These are phyloP conservation scores for Hymenoscyphus occultus DNA, from an alignment of 2,329 filamentous ascomycete genomes.

Conservation along the genomic window DNA sequence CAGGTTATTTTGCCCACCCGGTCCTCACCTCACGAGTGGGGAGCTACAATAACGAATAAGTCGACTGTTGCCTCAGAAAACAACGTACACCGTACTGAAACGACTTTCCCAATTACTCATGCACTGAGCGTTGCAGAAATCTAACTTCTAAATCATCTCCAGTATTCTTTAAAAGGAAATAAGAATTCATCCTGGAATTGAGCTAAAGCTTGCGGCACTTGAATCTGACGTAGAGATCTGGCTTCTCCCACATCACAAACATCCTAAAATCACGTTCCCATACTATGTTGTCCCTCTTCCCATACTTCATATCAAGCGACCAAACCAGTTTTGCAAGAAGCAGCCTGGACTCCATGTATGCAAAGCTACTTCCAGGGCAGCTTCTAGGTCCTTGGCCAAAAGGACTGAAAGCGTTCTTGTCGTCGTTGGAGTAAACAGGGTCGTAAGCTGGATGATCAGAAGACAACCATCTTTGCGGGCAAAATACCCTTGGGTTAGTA, in stretches of 20 bases:
- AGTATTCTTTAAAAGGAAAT: no score
- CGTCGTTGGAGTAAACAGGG: neutral
- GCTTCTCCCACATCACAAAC: constrained; percentile 1
- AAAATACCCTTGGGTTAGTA: neutral
- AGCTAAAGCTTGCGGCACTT: neutral
- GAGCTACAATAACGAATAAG: no score
- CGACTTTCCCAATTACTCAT: no score
- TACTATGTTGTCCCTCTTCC: neutral
- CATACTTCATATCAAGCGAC: neutral
- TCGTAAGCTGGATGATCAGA: neutral
- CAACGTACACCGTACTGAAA: no score
- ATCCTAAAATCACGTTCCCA: neutral
- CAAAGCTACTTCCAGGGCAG: neutral
- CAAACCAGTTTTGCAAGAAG: neutral
- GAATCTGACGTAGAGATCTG: neutral
- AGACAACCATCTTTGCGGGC: neutral
- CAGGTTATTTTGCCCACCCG: no score
- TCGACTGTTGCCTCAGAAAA: no score
- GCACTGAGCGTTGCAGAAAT: no score
- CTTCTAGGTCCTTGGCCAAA: neutral
- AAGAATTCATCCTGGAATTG: neutral
- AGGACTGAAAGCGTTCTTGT: neutral
- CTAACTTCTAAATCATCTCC: no score
- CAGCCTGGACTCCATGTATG: neutral
- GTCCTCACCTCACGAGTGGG: no score